Evolutionary conservation across 1,139 yeast species (phyloP), one percentile per base, ranked within the genome.

Genomic region (Suhomyces terraborum): DNA sequence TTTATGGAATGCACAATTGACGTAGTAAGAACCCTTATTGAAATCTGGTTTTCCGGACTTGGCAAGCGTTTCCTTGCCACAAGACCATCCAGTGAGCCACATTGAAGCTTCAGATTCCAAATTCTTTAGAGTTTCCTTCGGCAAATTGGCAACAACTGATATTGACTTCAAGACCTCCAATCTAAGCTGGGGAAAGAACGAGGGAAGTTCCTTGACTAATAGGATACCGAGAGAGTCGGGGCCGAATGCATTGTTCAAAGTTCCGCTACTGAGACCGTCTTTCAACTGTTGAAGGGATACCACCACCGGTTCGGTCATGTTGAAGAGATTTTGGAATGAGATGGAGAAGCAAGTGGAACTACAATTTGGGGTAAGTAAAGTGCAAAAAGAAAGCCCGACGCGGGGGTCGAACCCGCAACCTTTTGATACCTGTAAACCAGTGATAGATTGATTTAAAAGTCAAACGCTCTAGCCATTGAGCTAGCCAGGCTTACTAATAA

Each of bases 1-100:
- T 21, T 64, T 63, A 50, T 73, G 77, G 51, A 80, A 80, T 1
- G 81, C 75, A 60, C 85, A 80, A 52, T 81, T 81, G 40, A 77
- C 71, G 51, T 81, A 81, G 53, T 62, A 81, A 1, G 84, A 79
- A 3, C 86, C 87, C 51, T 81, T 81, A 41, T 70, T 63, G 35
- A 52, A 59, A 52, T 81, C 86, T 0, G 79, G 79, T 32, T 59
- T 54, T 1, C 69, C 74, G 3, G 61, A 52, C 6, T 47, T 36
- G 6, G 61, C 60, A 27, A 81, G 64, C 34, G 60, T 69, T 50
- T 81, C 86, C 42, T 73, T 75, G 1, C 86, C 86, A 35, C 79
- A 60, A n/a, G 85, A 79, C 86, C 86, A 81, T 0, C 86, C 87
- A 0, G 77, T 73, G 5, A 80, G 59, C 77, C 82, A 81, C 46